phyloP scores from a whole-genome alignment of 2,329 filamentous ascomycete species.

The Dryadomyces sulphureus region DNA sequence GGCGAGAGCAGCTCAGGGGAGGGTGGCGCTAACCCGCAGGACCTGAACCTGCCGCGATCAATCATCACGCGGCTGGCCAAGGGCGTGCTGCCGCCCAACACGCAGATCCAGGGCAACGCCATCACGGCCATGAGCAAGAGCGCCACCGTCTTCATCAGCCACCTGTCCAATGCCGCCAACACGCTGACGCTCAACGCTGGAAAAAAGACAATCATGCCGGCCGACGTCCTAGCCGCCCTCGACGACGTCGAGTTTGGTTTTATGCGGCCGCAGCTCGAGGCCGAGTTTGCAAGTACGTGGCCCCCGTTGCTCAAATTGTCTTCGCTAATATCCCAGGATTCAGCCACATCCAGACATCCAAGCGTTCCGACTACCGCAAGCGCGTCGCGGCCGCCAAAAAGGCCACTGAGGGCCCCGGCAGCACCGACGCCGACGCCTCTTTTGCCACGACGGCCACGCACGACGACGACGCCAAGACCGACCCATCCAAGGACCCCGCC shows the following conservation, averaged over 20 bases:
- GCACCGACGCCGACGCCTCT: constrained; percentile 11
- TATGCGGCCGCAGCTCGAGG: constrained; percentile 51
- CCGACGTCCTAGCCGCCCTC: constrained; percentile 62
- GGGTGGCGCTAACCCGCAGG: constrained; percentile 32
- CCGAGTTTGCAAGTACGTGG: constrained; percentile 59
- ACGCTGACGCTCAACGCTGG: constrained; percentile 50
- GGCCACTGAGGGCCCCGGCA: constrained; percentile 14
- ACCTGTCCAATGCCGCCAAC: constrained; percentile 59
- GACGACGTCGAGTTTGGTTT: constrained; percentile 69
- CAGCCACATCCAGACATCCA: constrained; percentile 57
- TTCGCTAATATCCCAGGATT: constrained; percentile 36
- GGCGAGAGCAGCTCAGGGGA: no score
- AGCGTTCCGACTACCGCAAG: constrained; percentile 57
- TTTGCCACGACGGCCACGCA: neutral
- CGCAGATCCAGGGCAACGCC: constrained; percentile 71
- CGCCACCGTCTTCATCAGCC: constrained; percentile 72
- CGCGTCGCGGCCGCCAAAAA: constrained; percentile 53
- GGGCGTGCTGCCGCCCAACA: constrained; percentile 65
- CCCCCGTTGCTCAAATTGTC: neutral
- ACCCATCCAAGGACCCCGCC: constrained; percentile 1
- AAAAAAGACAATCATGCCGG: constrained; percentile 66
- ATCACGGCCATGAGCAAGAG: constrained; percentile 67
- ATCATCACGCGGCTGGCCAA: constrained; percentile 71
- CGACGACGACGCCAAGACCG: constrained; percentile 6
- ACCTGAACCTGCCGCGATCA: constrained; percentile 64